phyloP scores from a whole-genome alignment of 768 basidiomycete genomes.

The Paxillus involutus region DNA sequence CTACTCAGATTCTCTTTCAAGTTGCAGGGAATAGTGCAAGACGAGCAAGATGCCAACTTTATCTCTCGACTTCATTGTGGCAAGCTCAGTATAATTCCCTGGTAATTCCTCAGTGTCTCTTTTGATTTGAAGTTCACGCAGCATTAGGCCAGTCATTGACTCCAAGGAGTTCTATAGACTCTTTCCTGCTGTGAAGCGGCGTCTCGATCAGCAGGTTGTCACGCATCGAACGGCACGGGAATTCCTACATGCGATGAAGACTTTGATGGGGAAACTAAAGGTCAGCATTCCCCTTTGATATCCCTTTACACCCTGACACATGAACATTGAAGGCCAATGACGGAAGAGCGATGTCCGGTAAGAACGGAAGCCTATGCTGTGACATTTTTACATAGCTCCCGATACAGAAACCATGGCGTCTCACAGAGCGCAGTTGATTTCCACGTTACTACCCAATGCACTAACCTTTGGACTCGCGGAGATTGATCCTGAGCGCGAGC shows the following conservation, averaged over 20 bases:
- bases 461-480: conserved; percentile 48
- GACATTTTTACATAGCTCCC: background rate
- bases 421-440: too few species aligned
- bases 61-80: conserved; percentile 60
- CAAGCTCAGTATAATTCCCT: conserved; percentile 56
- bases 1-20: conserved; percentile 50
- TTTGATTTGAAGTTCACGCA: background rate
- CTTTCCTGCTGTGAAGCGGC: conserved; percentile 47
- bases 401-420: conserved; percentile 45
- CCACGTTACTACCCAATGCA: conserved; percentile 47
- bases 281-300: conserved; percentile 24
- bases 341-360: conserved; percentile 65
- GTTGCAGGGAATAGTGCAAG: conserved; percentile 60
- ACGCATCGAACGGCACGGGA: conserved; percentile 53
- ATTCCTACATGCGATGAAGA: too few species aligned
- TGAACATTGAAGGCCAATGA: conserved; percentile 48
- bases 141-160: too few species aligned
- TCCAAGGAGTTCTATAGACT: conserved; percentile 53
- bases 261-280: too few species aligned
- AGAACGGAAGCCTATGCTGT: conserved; percentile 12
- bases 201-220: conserved; percentile 46
- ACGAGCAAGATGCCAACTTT: conserved; percentile 62
- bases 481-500: conserved; percentile 44
- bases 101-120: conserved; percentile 29
- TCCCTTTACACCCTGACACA: background rate